Evolutionary conservation across 2,329 filamentous ascomycete genomes (phyloP), one percentile per base, ranked within the genome.

Genomic region (Talaromyces sp.): DNA sequence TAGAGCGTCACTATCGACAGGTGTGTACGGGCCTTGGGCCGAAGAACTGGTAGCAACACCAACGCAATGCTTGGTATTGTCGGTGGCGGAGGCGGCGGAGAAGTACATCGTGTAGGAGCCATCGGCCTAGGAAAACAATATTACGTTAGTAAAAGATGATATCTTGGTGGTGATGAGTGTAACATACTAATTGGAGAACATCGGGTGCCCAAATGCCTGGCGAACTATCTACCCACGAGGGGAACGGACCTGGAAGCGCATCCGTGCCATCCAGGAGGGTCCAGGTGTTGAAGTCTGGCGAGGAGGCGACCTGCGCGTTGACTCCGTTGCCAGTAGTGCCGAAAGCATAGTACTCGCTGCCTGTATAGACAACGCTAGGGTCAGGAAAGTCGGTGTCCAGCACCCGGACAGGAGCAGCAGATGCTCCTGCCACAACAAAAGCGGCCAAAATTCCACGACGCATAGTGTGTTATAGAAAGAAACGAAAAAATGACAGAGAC

Each of bases 181-280:
- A 12, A 56, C 64, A 28, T 61, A 73, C 71, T 18, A 84, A 72
- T 55, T 75, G 73, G 6, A 78, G 76, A 2, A 87, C 82, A 68
- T 86, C 84, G 9, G 85, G 85, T 0, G 85, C 85, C 85, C 85
- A 87, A 12, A 81, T 81, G 60, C 81, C 78, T 5, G 69, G 68
- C 3, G 69, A 67, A 3, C 77, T 76, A 34, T 30, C 78, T 8
- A 81, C 81, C 84, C 85, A 87, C 16, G 72, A 66, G 2, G 79
- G 79, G 5, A 79, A 68, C 18, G 68, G 68, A 8, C 73, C 68
- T 0, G 83, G 82, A 16, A 87, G 73, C 2, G 81, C 80, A 66
- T 87, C 83, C 16, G 75, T 70, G 53, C 79, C 75, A 51, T 81
- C 75, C 18, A 80, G 75, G 8, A 78, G 73, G 69, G 79, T 82